Conservation (phyloP, 495 filamentous ascomycete genomes). For the Tuber borchii region DNA sequence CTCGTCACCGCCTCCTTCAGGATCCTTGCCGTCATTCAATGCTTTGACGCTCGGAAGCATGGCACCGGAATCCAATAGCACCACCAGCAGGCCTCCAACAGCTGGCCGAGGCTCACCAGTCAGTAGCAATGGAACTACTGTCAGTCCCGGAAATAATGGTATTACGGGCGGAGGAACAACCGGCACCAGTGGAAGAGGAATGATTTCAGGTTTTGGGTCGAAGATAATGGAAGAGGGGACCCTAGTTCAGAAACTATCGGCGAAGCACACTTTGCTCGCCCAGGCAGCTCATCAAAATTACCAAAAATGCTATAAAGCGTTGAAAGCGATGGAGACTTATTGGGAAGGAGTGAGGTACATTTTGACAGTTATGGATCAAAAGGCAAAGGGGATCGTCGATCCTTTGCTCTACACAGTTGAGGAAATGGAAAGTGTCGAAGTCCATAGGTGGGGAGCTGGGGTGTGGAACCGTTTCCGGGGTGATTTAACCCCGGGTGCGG, state of each 20-base stretch:
- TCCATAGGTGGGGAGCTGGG: constrained; percentile 35
- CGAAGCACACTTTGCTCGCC: constrained; percentile 64
- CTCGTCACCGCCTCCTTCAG: constrained; percentile 43
- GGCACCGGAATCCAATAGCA: constrained; percentile 11
- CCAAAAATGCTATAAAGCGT: constrained; percentile 70
- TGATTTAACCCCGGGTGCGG: background rate
- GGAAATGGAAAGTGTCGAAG: constrained; percentile 63
- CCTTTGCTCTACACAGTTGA: constrained; percentile 70
- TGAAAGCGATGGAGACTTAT: constrained; percentile 67
- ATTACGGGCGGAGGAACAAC: background rate
- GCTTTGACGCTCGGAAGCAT: constrained; percentile 8
- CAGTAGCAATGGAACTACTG: constrained; percentile 15
- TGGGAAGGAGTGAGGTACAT: constrained; percentile 87
- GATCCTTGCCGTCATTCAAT: constrained; percentile 8
- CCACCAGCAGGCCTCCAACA: constrained; percentile 9
- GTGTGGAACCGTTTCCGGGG: constrained; percentile 31
- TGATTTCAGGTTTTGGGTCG: constrained; percentile 12
- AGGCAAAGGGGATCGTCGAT: constrained; percentile 74
- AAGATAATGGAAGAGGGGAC: constrained; percentile 22
- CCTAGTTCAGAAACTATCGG: constrained; percentile 14
- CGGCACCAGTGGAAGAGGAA: constrained; percentile 12
- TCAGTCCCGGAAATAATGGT: background rate
- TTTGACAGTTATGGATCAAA: constrained; percentile 75
- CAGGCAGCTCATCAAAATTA: constrained; percentile 73
- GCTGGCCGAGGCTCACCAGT: constrained; percentile 12